A percentile compares a stretch with the other conserved stretches of the same genome.
Evolutionary conservation across 257 asterid genomes (phyloP).

Genomic region (Oldenlandia corymbosa): DNA sequence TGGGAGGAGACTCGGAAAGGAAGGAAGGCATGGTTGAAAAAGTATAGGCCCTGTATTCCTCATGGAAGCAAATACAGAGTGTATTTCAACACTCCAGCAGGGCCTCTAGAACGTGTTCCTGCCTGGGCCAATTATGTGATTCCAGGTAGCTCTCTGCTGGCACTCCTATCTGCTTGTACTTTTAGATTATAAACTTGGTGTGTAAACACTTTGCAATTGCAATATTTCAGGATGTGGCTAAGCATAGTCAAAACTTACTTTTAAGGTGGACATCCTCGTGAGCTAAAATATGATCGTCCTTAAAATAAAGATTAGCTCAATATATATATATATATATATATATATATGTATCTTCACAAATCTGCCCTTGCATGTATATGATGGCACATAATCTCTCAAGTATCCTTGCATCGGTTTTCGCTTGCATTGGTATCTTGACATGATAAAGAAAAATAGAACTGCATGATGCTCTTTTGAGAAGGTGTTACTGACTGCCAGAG

Average conservation of each 20-base stretch:
- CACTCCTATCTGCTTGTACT: constrained; percentile 18
- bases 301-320: too few species aligned
- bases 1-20: constrained; percentile 97
- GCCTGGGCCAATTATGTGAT: constrained; percentile 97
- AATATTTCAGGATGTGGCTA: too few species aligned
- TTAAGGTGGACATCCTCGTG: not conserved
- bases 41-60: constrained; percentile 78
- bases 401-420: not conserved
- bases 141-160: constrained; percentile 58
- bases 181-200: not conserved
- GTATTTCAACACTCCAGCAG: constrained; percentile 80
- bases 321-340: too few species aligned
- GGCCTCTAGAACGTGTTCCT: constrained; percentile 95
- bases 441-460: not conserved
- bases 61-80: constrained; percentile 95
- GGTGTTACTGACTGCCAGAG: not conserved
- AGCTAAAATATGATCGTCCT: too few species aligned
- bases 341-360: too few species aligned
- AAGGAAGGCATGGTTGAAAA: constrained; percentile 85
- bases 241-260: not conserved
- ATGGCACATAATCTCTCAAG: not conserved
- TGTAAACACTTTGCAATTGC: not conserved
- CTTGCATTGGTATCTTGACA: not conserved
- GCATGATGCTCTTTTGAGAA: not conserved
- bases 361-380: not conserved